Base-by-base conservation (phyloP, 2,329 filamentous ascomycete species). In the Aspergillus pseudoviridinutans region DNA sequence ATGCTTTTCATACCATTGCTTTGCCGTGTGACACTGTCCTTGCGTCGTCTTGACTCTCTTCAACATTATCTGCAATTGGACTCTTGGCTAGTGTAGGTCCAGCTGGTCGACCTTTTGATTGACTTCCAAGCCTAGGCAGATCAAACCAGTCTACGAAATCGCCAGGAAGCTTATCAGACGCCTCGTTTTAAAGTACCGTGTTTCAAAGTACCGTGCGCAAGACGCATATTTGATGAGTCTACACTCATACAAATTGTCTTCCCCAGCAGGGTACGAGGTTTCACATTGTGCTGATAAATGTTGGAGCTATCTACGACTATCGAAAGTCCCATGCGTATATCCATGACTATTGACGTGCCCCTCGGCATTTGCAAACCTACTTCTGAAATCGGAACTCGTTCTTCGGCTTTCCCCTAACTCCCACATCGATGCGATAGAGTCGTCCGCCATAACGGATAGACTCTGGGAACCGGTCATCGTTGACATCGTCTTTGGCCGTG, bases 391-490 rank as follows among this genome's bases (percentile, higher is more conserved):
- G 86, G 73, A 89, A 91, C 71, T 85, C 81, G 74, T 87, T 84
- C 61, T 84, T 80, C 53, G 80, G 78, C 68, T 86, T 66, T 0
- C 91, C 90, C 66, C 75, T 78, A 2, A 88, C 83, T 2, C 89
- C 90, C 59, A 96, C 90, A 70, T 94, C 84, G 51, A 93, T 82
- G 71, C 82, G 85, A 75, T 91, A 96, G 59, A 94, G 69, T 27
- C 83, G 87, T 2, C 92, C 92, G 35, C 87, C 85, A 59, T 84
- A 82, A 72, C 81, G 80, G 66, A 81, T 81, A 66, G 86, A 88
- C 68, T 82, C 78, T 5, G 84, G 83, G 62, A 85, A 82, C 58
- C 55, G 56, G 22, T 83, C 80, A 49, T 87, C 86, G 49, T 87
- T 84, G 8, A 82, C 82, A 61, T 85, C 81, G 59, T 89, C 86